phyloP scores from a whole-genome alignment of 352 stramenopile species.

The Phytopythium montanum region DNA sequence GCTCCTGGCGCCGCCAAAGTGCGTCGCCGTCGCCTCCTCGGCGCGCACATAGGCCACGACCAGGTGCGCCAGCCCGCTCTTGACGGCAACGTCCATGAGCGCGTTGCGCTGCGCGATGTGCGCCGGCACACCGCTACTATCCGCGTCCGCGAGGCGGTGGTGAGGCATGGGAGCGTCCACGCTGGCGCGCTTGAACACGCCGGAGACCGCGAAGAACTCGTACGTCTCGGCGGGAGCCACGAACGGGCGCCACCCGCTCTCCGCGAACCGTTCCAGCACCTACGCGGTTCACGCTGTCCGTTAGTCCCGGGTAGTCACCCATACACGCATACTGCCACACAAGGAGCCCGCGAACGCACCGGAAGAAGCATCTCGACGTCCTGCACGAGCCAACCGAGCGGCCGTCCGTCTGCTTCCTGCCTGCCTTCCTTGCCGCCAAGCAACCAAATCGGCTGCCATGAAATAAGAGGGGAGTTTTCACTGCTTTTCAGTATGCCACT shows the following conservation, averaged over 20 bases:
- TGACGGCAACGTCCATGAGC: constrained; percentile 74
- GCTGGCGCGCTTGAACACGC: constrained; percentile 61
- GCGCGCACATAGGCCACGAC: constrained; percentile 72
- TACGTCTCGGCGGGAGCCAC: constrained; percentile 79
- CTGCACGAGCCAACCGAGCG: not conserved
- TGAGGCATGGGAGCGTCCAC: constrained; percentile 52
- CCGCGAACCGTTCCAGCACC: constrained; percentile 77
- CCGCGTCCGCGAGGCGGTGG: constrained; percentile 16
- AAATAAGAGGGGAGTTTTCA: no score
- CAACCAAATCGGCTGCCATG: no score
- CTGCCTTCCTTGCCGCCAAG: no score
- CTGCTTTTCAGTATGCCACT: no score
- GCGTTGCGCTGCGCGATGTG: constrained; percentile 60
- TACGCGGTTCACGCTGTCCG: constrained; percentile 8
- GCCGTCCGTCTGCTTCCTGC: not conserved
- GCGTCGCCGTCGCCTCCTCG: constrained; percentile 15
- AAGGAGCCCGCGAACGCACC: constrained; percentile 11
- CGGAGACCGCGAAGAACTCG: constrained; percentile 81
- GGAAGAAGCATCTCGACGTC: constrained; percentile 33
- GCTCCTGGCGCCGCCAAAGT: constrained; percentile 30
- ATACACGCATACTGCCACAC: not conserved
- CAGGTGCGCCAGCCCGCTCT: constrained; percentile 64
- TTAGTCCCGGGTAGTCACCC: not conserved
- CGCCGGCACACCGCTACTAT: constrained; percentile 12
- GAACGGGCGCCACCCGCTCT: constrained; percentile 77